Conservation (phyloP, 2,329 filamentous ascomycete species). For the Aspergillus caelatus region DNA sequence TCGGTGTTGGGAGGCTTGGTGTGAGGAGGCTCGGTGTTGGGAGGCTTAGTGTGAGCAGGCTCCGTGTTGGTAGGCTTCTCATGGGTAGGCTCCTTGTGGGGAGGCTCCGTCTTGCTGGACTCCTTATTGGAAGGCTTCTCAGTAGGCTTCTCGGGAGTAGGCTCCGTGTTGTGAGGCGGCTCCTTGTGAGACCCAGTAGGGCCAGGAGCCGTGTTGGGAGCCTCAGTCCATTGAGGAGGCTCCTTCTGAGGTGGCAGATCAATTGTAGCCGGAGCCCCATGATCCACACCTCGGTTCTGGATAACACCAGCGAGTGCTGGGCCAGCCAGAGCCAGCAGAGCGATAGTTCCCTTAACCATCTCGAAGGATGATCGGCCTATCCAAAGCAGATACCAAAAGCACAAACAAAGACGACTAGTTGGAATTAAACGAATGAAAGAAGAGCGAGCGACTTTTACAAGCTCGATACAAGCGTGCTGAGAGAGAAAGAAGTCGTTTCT, state of each 20-base stretch:
- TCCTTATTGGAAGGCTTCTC: too few species aligned
- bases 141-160: not conserved
- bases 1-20: too few species aligned
- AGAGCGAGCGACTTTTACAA: slow-evolving; percentile 23
- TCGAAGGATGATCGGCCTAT: slow-evolving; percentile 25
- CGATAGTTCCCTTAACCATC: slow-evolving; percentile 40
- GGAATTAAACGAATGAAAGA: slow-evolving; percentile 27
- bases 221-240: not conserved
- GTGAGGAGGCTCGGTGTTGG: not conserved
- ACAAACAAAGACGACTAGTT: slow-evolving; percentile 14
- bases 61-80: not conserved
- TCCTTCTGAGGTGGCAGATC: slow-evolving; percentile 5
- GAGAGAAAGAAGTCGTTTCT: slow-evolving; percentile 8
- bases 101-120: too few species aligned
- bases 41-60: not conserved
- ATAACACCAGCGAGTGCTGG: slow-evolving; percentile 41
- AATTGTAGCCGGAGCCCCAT: slow-evolving; percentile 18
- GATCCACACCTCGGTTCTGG: slow-evolving; percentile 6
- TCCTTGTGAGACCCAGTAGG: not conserved
- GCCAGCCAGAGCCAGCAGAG: slow-evolving; percentile 39
- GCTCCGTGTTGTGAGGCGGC: not conserved
- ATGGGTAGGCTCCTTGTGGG: too few species aligned
- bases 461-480: slow-evolving; percentile 15
- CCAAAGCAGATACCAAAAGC: slow-evolving; percentile 20
- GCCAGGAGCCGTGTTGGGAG: not conserved